Percentiles rank a stretch among this genome's conserved stretches.
These are phyloP conservation scores for Trichoderma orchidacearum DNA, from an alignment of 495 filamentous ascomycete species.

Conservation along the genomic window DNA sequence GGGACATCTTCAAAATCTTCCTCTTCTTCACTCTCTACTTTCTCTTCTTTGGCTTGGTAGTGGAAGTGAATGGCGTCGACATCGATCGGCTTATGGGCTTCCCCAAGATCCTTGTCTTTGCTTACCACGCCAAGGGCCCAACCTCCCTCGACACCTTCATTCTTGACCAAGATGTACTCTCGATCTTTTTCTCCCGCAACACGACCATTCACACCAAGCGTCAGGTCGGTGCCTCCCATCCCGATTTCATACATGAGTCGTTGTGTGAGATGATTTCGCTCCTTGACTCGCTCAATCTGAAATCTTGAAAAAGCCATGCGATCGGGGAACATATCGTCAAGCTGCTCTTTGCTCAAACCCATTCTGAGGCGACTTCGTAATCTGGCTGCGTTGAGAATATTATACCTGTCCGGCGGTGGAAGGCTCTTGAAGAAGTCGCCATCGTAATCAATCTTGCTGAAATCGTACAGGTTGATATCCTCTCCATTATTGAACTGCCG, in stretches of 20 bases:
- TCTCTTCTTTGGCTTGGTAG: conserved; percentile 38
- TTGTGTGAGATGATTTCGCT: conserved; percentile 91
- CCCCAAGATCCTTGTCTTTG: conserved; percentile 58
- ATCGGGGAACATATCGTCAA: conserved; percentile 92
- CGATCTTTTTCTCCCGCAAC: conserved; percentile 82
- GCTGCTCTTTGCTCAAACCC: conserved; percentile 91
- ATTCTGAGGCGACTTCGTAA: conserved; percentile 77
- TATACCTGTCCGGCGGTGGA: conserved; percentile 84
- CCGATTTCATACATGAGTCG: conserved; percentile 89
- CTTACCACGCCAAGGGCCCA: conserved; percentile 92
- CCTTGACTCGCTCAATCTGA: conserved; percentile 84
- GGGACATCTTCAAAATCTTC: conserved; percentile 90
- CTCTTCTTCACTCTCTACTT: conserved; percentile 54
- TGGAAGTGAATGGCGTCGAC: conserved; percentile 59
- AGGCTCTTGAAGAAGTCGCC: conserved; percentile 84
- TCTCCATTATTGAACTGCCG: conserved; percentile 83
- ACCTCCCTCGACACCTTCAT: conserved; percentile 88
- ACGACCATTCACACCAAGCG: conserved; percentile 47
- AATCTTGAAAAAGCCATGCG: conserved; percentile 96
- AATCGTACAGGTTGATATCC: conserved; percentile 96
- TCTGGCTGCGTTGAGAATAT: conserved; percentile 88
- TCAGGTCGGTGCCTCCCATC: conserved; percentile 62
- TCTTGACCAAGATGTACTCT: conserved; percentile 93
- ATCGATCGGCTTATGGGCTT: conserved; percentile 74
- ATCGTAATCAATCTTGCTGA: conserved; percentile 96